Conservation (phyloP, 2,329 filamentous ascomycete genomes). For the Aureobasidium melanogenum region DNA sequence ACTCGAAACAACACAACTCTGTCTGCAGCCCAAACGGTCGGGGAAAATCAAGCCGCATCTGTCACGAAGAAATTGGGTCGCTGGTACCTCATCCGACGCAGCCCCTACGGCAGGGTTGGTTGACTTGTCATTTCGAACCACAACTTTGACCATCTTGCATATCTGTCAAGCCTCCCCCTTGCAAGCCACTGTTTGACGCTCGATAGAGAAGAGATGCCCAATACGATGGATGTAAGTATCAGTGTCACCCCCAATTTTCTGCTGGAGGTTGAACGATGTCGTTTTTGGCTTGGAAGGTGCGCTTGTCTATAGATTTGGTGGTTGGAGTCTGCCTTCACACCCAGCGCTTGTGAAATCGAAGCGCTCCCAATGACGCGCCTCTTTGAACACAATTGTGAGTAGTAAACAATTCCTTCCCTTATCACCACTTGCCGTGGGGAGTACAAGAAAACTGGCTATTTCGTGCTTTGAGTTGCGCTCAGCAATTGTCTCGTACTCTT, state of each 20-base stretch:
- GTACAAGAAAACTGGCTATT: neutral
- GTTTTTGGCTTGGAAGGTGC: neutral
- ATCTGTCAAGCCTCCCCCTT: conserved; percentile 3
- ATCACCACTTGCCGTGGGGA: neutral
- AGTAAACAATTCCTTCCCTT: neutral
- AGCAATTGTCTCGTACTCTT: neutral
- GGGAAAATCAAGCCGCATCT: neutral
- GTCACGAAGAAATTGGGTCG: conserved; percentile 4
- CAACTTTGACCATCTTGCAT: conserved; percentile 10
- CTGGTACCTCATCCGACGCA: neutral
- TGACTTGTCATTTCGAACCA: conserved; percentile 7
- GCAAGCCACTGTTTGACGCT: conserved; percentile 10
- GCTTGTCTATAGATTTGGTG: neutral
- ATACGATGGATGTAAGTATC: conserved; percentile 11
- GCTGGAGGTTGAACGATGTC: neutral
- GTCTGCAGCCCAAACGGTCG: conserved; percentile 10
- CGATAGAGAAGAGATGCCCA: neutral
- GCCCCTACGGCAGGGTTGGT: neutral
- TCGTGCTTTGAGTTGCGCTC: neutral
- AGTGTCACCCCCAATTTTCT: neutral
- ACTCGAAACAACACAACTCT: neutral
- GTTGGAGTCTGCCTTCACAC: neutral
- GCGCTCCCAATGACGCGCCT: neutral
- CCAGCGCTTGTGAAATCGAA: neutral
- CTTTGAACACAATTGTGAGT: neutral